A percentile compares a stretch with the other conserved stretches of the same genome.
phyloP scores from a whole-genome alignment of 2,329 filamentous ascomycete species.

The Chaetomiaceae sp. region DNA sequence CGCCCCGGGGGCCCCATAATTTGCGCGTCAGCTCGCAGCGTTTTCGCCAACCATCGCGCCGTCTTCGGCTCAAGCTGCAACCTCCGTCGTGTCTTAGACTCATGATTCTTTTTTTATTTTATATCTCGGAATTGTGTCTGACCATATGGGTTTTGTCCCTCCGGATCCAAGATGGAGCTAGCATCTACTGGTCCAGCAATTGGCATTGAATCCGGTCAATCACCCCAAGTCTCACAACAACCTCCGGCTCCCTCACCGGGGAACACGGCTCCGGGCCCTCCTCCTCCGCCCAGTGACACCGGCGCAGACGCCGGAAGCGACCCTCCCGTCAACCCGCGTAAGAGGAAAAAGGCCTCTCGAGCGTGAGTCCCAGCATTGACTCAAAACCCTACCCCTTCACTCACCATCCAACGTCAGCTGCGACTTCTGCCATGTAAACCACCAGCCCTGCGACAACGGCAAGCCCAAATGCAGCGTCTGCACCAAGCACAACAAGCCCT shows the following conservation, averaged over 20 bases:
- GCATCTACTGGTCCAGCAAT: constrained; percentile 13
- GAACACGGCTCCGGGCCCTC: constrained; percentile 1
- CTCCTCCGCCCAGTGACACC: constrained; percentile 21
- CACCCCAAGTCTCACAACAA: neutral
- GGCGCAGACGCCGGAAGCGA: constrained; percentile 27
- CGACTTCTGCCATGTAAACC: constrained; percentile 45
- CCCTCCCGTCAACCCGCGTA: constrained; percentile 31
- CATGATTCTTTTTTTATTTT: neutral
- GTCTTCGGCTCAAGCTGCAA: no score
- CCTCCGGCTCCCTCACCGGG: neutral
- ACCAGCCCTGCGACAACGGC: constrained; percentile 46
- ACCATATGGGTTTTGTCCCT: constrained; percentile 4
- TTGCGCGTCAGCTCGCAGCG: no score
- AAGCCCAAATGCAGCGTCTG: constrained; percentile 44
- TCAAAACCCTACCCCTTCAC: neutral
- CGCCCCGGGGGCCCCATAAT: no score
- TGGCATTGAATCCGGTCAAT: constrained; percentile 5
- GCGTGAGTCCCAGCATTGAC: constrained; percentile 27
- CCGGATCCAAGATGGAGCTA: constrained; percentile 18
- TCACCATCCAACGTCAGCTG: constrained; percentile 33
- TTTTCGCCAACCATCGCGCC: neutral
- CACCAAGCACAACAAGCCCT: constrained; percentile 36
- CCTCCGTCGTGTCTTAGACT: no score
- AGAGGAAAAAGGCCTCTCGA: constrained; percentile 35
- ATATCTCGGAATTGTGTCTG: neutral